Evolutionary conservation across 768 basidiomycete species (phyloP).

Genomic region (Coprinellus micaceus): DNA sequence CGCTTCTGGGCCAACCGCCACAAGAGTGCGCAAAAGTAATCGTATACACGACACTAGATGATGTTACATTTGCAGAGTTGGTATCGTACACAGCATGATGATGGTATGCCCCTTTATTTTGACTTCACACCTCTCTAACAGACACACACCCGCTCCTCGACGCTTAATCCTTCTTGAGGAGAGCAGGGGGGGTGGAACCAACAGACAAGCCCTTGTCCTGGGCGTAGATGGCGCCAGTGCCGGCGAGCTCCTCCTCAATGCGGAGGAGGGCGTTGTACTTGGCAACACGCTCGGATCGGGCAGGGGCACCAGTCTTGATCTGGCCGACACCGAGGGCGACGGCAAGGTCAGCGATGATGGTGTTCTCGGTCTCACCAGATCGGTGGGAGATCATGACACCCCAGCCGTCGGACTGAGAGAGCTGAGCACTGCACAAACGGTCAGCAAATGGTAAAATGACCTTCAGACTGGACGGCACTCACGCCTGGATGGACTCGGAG

Average conservation of each 20-base stretch:
- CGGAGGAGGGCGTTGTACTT: conserved; percentile 90
- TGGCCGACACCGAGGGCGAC: conserved; percentile 91
- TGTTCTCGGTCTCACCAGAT: conserved; percentile 97
- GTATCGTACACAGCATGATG: too few relatives aligned
- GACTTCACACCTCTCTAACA: too few relatives aligned
- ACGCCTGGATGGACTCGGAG: conserved; percentile 99
- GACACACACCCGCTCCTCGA: too few relatives aligned
- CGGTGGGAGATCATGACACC: conserved; percentile 99
- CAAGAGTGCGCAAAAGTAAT: too few relatives aligned
- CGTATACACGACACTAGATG: too few relatives aligned
- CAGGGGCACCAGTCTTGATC: conserved; percentile 99
- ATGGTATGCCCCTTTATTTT: too few relatives aligned
- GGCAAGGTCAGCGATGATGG: conserved; percentile 90
- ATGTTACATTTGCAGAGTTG: too few relatives aligned
- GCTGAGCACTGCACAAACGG: conserved; percentile 67
- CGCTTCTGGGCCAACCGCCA: too few relatives aligned
- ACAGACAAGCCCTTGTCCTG: conserved; percentile 77
- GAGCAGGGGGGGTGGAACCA: conserved; percentile 67
- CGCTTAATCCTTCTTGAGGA: conserved; percentile 50
- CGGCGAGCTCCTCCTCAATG: conserved; percentile 73
- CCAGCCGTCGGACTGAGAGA: conserved; percentile 94
- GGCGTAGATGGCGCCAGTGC: conserved; percentile 63
- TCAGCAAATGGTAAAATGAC: neutral
- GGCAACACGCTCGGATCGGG: conserved; percentile 92
- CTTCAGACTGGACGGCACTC: conserved; percentile 29